Conservation (phyloP, 306 rosid genomes). For the Mimosa pudica region DNA sequence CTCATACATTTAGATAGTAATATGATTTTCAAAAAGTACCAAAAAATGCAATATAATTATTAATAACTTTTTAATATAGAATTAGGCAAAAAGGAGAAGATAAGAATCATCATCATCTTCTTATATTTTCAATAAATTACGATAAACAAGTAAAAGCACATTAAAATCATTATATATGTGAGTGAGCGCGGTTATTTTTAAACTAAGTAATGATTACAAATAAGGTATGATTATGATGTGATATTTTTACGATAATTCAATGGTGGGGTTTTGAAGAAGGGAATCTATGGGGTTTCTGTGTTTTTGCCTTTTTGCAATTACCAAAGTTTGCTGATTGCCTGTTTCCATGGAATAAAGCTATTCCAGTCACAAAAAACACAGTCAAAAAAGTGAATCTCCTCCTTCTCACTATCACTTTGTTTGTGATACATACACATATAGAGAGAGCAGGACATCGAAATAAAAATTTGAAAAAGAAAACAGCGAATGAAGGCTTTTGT, state of each 20-base stretch:
- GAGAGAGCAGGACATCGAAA: background rate
- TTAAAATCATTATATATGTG: constrained; percentile 9
- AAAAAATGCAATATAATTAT: background rate
- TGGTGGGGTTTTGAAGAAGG: constrained; percentile 36
- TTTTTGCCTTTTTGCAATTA: constrained; percentile 54
- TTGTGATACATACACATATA: background rate
- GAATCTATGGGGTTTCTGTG: constrained; percentile 44
- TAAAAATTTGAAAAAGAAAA: constrained; percentile 3
- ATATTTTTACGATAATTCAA: constrained; percentile 25
- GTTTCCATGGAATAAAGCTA: constrained; percentile 45
- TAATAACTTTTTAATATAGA: background rate
- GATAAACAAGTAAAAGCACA: background rate
- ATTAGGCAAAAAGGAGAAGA: background rate
- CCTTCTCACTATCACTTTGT: background rate
- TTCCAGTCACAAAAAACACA: constrained; percentile 25
- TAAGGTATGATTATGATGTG: constrained; percentile 27
- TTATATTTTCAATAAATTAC: background rate
- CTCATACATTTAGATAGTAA: too few relatives aligned
- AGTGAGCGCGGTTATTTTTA: constrained; percentile 12
- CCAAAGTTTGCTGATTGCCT: constrained; percentile 48
- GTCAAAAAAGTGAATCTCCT: constrained; percentile 48
- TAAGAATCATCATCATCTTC: background rate
- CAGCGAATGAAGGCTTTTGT: constrained; percentile 34
- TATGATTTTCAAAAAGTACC: background rate
- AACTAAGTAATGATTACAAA: constrained; percentile 3